Evolutionary conservation across 371 early-diverging fungal genomes (phyloP), one percentile per base, ranked within the genome.

Genomic region (Mortierella sp.): DNA sequence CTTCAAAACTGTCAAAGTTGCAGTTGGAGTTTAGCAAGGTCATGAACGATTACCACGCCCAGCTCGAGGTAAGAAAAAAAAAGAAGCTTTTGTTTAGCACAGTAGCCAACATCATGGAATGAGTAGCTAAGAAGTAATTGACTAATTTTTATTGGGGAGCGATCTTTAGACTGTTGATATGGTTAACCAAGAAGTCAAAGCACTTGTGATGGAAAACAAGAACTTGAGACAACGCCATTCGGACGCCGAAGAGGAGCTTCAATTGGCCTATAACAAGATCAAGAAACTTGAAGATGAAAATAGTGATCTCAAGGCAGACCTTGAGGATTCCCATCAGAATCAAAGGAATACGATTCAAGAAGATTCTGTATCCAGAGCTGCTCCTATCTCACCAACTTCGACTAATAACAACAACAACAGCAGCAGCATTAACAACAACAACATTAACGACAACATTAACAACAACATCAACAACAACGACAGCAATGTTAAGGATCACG

Each of bases 171-270:
- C 91, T 69, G 91, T 93, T 7, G 87, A 89, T 40, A 92, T 92
- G 74, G 93, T 95, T 16, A 87, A 94, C 64, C 81, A 89, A 50
- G 95, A 96, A 69, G 93, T 93, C 7, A 89, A 89, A 11, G 86
- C 91, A 38, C 81, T 96, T 36, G 83, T 94, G 58, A 92, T 92
- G 32, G 95, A 96, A 61, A 86, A 93, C 50, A 92, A 92, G 65
- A 70, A 66, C 9, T 67, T 94, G 33, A 91, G 92, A 47, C 73
- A 82, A 32, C 88, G 89, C 50, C 58, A 74, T 21, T 16, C 33
- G 62, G 80, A 80, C 61, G 74, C 74, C 22, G 80, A 80, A 32
- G 80, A 80, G 57, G 80, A 80, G 36, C 75, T 80, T 32, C 80
- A 80, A 43, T 24, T 67, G 32, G 80, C 80, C 19, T 80, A 80